Evolutionary conservation across 1,139 yeast genomes (phyloP), one percentile per base, ranked within the genome.

Genomic region (Yamadazyma oceani): DNA sequence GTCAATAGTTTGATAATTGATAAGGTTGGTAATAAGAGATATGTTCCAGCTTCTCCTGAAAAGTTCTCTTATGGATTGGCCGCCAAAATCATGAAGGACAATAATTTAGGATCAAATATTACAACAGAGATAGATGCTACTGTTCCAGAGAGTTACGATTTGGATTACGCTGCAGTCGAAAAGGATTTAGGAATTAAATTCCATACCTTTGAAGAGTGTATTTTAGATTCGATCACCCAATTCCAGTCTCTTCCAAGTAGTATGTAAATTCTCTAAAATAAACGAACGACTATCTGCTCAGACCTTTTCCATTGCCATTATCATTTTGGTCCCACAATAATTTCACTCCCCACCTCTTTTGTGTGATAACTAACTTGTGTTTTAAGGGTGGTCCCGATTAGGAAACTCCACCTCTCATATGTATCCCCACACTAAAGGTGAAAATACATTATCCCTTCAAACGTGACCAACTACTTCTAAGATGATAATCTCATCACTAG

Each of bases 201-300:
- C 50, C 57, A 50, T 22, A 46, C 57, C 11, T 52, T 71, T 40
- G 63, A 65, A 34, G 42, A 56, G 24, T 54, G 68, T 22, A 52
- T 69, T 10, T 42, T 46, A 32, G 77, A 70, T 45, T 53, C 73
- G 2, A 64, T 68, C 17, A 39, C 45, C 17, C 78, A 71, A 45
- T 63, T 72, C 27, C 19, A 28, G 26, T 14, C 19, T 13, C 16
- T 33, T n/a, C 24, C 32, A 26, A 26, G 21, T 10, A 30, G 28
- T 34, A 24, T 5, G n/a, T 24, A 24, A n/a, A 5, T 11, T 12
- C 5, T 19, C 5, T 24, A 11, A 11, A 24, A 24, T 24, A 24
- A 6, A 24, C 26, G 13, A 24, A 24, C 26, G 5, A 24, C 5
- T 24, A 11, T 24, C 9, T 21, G 23, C 23, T 10, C 10, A 21